Evolutionary conservation across 352 stramenopile genomes (phyloP), one percentile per base, ranked within the genome.

Genomic region (Phytophthora fragariae): DNA sequence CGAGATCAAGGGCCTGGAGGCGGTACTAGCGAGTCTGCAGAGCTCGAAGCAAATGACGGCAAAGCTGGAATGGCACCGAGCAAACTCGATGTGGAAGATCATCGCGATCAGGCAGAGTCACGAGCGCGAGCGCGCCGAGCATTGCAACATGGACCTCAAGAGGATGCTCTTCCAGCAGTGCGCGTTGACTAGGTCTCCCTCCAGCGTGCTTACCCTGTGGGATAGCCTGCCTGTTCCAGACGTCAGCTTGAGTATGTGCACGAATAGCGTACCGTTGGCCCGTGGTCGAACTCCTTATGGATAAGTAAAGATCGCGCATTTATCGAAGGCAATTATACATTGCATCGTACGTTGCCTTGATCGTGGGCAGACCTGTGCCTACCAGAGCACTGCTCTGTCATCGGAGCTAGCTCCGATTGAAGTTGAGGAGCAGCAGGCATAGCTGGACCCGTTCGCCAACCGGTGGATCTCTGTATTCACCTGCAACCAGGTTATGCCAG

Each of bases 31-130:
- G 54, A 65, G 47, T 46, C 54, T 77, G 21, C 70, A 67, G 39
- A 70, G 46, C 35, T 57, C 64, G 21, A 49, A 27, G 21, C 46
- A 47, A 49, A 21, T 29, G 7, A 46, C 37, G 2, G 12, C n/a
- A 1, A 49, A 29, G 19, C 35, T 47, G 9, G 53, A 67, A 10
- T 41, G 54, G 1, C 65, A 55, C 24, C 57, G 31, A 27, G 24
- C 41, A 35, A 21, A 31, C 11, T 70, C 65, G 1, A 24, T 77
- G 49, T 77, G 70, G 70, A 67, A 58, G n/a, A 46, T 77, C 59
- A 66, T 77, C 39, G 70, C 70, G 17, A 57, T 39, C 53, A 65
- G 56, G 21, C 70, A 77, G 31, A 74, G 61, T 15, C 50, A 62
- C 46, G 41, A 77, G 39, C 53, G 65, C 49, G 65, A 73, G 11